Evolutionary conservation across 139 green algal species (phyloP).

Genomic region (Volvox reticuliferus): DNA sequence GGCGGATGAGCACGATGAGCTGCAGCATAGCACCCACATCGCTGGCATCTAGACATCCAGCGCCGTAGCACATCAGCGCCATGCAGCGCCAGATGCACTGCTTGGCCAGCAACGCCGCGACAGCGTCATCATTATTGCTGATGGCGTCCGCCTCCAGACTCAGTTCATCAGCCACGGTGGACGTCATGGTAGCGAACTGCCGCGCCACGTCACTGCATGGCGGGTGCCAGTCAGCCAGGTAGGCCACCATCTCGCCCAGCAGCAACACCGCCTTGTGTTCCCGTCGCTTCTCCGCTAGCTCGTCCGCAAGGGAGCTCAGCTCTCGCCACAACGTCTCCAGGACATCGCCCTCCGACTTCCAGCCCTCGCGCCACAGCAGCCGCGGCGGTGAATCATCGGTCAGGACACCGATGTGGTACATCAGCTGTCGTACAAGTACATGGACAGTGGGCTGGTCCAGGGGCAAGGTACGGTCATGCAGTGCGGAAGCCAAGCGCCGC

Average conservation of each 20-base stretch:
- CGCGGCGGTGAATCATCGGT: neutral
- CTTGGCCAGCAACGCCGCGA: conserved; percentile 36
- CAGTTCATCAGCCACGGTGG: conserved; percentile 46
- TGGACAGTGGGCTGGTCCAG: conserved; percentile 53
- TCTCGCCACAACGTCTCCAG: conserved; percentile 44
- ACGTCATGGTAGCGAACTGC: conserved; percentile 62
- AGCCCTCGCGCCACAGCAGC: neutral
- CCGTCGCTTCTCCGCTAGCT: conserved; percentile 51
- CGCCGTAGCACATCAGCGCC: conserved; percentile 47
- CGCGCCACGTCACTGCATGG: conserved; percentile 30
- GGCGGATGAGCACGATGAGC: conserved; percentile 52
- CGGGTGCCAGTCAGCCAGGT: conserved; percentile 48
- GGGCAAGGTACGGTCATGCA: conserved; percentile 49
- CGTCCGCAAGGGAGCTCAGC: conserved; percentile 37
- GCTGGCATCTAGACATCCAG: neutral
- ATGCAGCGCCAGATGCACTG: conserved; percentile 47
- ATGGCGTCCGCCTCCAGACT: neutral
- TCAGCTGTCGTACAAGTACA: conserved; percentile 53
- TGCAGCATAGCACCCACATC: conserved; percentile 45
- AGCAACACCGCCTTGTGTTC: conserved; percentile 60
- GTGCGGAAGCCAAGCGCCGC: conserved; percentile 33
- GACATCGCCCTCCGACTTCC: conserved; percentile 23
- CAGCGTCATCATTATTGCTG: neutral
- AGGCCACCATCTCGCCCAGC: conserved; percentile 62
- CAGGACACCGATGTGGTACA: conserved; percentile 53